These are phyloP conservation scores for Cydonia oblonga DNA, from an alignment of 331 rosid species.

Conservation along the genomic window DNA sequence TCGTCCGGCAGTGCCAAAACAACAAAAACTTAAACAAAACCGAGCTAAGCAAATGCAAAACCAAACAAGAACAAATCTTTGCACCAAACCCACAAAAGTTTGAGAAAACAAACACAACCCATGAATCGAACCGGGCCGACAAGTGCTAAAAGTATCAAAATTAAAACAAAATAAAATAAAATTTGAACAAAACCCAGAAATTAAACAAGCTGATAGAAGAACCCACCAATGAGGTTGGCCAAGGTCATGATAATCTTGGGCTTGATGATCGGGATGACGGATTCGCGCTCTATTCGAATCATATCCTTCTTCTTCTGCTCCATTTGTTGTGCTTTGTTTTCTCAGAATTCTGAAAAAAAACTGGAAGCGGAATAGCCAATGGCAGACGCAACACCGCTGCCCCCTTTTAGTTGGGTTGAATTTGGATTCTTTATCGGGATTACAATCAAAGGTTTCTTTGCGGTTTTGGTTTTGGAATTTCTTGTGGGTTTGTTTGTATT, in stretches of 20 bases:
- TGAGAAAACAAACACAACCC: background rate
- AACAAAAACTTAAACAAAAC: background rate
- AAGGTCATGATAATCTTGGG: conserved; percentile 23
- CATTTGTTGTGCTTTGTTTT: background rate
- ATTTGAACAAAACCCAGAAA: background rate
- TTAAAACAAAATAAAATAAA: background rate
- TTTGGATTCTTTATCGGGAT: background rate
- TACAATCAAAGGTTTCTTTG: background rate
- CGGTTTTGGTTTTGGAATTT: background rate
- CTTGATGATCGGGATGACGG: conserved; percentile 30
- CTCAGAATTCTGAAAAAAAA: background rate
- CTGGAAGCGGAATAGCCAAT: background rate
- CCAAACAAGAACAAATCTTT: background rate
- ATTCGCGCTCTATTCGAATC: conserved; percentile 30
- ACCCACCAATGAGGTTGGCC: conserved; percentile 23
- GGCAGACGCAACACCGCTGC: background rate
- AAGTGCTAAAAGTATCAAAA: background rate
- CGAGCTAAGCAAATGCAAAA: background rate
- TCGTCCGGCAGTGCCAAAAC: background rate
- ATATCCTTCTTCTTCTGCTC: conserved; percentile 24
- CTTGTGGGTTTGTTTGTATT: background rate
- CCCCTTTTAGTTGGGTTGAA: background rate
- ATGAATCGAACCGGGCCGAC: background rate
- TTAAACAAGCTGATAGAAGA: background rate
- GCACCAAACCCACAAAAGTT: background rate